Evolutionary conservation across 1,139 yeast species (phyloP).

Genomic region (Pichia sp.): DNA sequence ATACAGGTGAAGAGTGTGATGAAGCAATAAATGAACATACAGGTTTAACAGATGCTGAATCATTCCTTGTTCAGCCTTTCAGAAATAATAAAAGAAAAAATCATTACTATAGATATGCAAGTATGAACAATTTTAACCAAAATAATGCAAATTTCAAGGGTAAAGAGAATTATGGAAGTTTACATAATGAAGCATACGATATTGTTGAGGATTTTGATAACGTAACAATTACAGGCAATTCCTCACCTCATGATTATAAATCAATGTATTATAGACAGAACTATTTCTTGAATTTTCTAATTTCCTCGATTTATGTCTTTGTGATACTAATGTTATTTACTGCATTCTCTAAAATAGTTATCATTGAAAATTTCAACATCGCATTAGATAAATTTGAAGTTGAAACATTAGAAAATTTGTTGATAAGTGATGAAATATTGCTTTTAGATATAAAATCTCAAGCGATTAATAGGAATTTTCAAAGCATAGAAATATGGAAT

Average conservation of each 20-base stretch:
- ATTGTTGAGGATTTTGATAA: conserved; percentile 11
- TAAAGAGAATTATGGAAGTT: not conserved
- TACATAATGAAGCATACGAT: conserved; percentile 7
- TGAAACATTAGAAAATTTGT: conserved; percentile 54
- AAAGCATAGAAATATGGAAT: conserved; percentile 55
- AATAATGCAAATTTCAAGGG: not conserved
- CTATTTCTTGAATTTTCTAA: conserved; percentile 16
- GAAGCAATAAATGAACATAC: conserved; percentile 18
- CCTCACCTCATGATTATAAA: conserved; percentile 29
- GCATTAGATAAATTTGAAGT: conserved; percentile 54
- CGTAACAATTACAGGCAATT: conserved; percentile 11
- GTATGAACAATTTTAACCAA: not conserved
- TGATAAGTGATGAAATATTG: conserved; percentile 76
- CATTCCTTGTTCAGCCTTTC: conserved; percentile 20
- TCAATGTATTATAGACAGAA: conserved; percentile 23
- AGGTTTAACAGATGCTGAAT: conserved; percentile 21
- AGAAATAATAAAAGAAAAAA: conserved; percentile 1
- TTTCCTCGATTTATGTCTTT: conserved; percentile 15
- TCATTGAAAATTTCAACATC: conserved; percentile 24
- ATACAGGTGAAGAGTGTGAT: conserved; percentile 11
- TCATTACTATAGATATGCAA: not conserved
- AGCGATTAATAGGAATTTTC: conserved; percentile 78
- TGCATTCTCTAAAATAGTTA: conserved; percentile 17
- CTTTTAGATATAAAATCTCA: conserved; percentile 68
- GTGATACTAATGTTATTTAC: conserved; percentile 12